These are phyloP conservation scores for Mimosa pudica DNA, from an alignment of 306 rosid genomes.

Conservation along the genomic window DNA sequence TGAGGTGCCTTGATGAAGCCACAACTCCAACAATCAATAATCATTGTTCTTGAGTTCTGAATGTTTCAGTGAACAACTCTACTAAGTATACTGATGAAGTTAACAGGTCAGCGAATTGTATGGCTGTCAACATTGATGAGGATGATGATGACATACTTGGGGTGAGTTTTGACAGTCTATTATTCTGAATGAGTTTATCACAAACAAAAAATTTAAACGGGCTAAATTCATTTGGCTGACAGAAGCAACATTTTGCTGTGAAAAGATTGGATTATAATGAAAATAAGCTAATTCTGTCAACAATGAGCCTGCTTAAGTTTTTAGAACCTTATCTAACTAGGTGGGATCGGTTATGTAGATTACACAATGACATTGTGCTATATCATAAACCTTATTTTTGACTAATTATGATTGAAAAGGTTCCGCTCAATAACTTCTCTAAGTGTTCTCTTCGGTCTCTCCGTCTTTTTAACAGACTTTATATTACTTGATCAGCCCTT, in stretches of 20 bases:
- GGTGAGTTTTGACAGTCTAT: constrained; percentile 51
- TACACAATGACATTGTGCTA: no score
- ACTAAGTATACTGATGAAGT: constrained; percentile 40
- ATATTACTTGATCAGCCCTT: no score
- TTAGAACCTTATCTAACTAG: no score
- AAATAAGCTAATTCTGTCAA: constrained; percentile 22
- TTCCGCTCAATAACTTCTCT: no score
- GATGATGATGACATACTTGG: constrained; percentile 69
- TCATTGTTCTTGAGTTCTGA: constrained; percentile 44
- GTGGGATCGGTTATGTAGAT: no score
- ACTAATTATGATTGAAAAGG: no score
- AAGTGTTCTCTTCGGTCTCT: no score
- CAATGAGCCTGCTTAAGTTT: background rate
- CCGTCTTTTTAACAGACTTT: no score
- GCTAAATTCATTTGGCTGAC: constrained; percentile 25
- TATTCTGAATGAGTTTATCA: constrained; percentile 27
- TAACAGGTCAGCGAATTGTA: constrained; percentile 38
- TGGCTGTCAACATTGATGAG: constrained; percentile 48
- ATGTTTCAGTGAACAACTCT: constrained; percentile 43
- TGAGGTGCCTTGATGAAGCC: constrained; percentile 40
- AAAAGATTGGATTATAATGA: constrained; percentile 11
- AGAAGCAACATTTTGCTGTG: constrained; percentile 10
- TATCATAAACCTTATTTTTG: no score
- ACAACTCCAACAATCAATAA: constrained; percentile 43
- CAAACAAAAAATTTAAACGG: constrained; percentile 12